phyloP scores from a whole-genome alignment of 306 rosid genomes.

The Spatholobus suberectus region DNA sequence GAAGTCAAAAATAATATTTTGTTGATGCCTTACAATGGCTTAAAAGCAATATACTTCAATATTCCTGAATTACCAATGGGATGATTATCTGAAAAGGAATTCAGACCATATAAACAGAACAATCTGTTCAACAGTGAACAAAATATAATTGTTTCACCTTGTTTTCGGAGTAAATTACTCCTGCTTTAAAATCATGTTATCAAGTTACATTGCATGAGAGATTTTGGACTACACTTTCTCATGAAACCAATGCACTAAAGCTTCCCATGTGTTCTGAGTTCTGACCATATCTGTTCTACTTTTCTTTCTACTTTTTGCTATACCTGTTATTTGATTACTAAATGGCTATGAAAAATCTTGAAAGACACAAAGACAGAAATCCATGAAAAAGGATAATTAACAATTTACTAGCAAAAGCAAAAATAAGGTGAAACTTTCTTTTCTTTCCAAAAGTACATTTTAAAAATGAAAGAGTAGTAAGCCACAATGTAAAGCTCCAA shows the following conservation, averaged over 20 bases:
- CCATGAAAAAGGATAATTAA: neutral
- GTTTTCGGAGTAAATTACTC: neutral
- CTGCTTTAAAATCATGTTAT: neutral
- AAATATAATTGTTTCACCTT: neutral
- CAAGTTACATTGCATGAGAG: neutral
- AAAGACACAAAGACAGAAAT: neutral
- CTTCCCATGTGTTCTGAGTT: slow-evolving; percentile 7
- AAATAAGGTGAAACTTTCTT: neutral
- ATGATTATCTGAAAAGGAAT: slow-evolving; percentile 22
- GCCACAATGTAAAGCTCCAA: neutral
- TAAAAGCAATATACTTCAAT: neutral
- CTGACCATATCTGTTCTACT: neutral
- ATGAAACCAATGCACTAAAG: neutral
- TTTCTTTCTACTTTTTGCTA: neutral
- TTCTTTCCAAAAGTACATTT: neutral
- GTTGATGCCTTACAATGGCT: neutral
- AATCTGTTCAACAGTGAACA: neutral
- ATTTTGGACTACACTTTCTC: neutral
- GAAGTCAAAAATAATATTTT: neutral
- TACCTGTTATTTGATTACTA: slow-evolving; percentile 8
- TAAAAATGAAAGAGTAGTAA: neutral
- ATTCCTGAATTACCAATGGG: slow-evolving; percentile 20
- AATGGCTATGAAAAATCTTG: neutral
- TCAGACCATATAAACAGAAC: neutral
- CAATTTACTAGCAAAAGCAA: slow-evolving; percentile 2